Base-by-base conservation (phyloP, 352 stramenopile genomes). In the Peronospora belbahrii region DNA sequence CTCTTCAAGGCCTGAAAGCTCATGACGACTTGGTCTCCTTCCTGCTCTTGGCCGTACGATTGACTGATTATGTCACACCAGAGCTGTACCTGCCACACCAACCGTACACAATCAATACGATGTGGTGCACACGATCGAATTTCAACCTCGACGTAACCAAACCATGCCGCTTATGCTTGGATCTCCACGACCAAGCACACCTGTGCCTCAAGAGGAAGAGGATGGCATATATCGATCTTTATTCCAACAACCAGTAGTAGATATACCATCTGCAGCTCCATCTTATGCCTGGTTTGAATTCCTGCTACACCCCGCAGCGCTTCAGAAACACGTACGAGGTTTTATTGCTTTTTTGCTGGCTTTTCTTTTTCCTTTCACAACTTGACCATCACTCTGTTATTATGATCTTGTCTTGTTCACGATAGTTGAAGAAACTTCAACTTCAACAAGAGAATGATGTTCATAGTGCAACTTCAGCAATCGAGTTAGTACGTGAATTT, bases 271-370 rank as follows among this genome's bases (percentile, higher is more conserved):
- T 0, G 61, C 59, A 0, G 70, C 75, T 11, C 76, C 77, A 6
- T 83, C 79, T 2, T 86, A 86, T 48, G 72, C 79, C 32, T 92
- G 80, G 80, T 89, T 89, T 41, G 77, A 92, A 59, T 92, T 92
- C 50, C 43, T 92, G n/a, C 67, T 92, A 25, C 74, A 88, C 31
- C 78, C 78, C 4, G 69, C 83, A 23, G 78, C 78, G 40, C 70
- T 89, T 3, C 70, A 85, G 48, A 64, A 69, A 28, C 78, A 89
- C 55, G 78, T 89, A 72, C 42, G 75, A 11, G 1, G 11, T 28
- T 13, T 9, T 10, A 9, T 28, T 9, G 2, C 7, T 28, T 28
- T 52, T 15, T 46, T 19, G 30, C 3, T 39, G 4, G 27, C 4
- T 44, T 27, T 18, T 17, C 25, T 25, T 24, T 19, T 6, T 10